Percentiles rank a stretch among this genome's conserved stretches.
Conservation (phyloP, 2,329 filamentous ascomycete species). For the Coniochaeta sp. region DNA sequence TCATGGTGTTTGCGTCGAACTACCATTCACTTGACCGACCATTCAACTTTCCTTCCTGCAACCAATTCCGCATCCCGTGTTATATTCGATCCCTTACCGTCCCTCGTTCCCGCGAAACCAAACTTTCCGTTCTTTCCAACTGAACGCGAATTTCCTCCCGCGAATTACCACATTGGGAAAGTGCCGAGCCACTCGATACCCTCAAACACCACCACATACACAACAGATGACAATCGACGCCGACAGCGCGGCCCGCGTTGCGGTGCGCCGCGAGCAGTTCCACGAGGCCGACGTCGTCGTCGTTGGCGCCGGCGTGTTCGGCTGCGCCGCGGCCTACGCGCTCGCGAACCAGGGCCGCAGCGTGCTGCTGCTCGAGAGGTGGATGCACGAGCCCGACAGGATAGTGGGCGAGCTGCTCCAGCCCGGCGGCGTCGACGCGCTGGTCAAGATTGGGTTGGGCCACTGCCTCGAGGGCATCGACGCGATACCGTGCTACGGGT, state of each 20-base stretch:
- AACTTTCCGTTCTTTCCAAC: not conserved
- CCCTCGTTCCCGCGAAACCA: not conserved
- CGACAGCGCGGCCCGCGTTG: slow-evolving; percentile 31
- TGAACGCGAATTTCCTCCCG: not conserved
- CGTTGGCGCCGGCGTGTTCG: slow-evolving; percentile 84
- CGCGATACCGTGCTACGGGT: slow-evolving; percentile 73
- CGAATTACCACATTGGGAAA: too few relatives aligned
- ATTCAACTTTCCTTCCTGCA: not conserved
- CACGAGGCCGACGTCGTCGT: slow-evolving; percentile 79
- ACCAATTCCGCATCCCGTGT: not conserved
- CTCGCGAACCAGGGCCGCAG: slow-evolving; percentile 85
- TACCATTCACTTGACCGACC: not conserved
- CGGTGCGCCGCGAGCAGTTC: slow-evolving; percentile 42
- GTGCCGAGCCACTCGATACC: too few relatives aligned
- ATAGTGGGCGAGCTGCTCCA: slow-evolving; percentile 95
- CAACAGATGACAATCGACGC: slow-evolving; percentile 23
- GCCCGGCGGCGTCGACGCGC: slow-evolving; percentile 77
- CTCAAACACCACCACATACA: slow-evolving; percentile 3
- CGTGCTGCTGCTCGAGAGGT: slow-evolving; percentile 83
- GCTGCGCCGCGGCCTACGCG: slow-evolving; percentile 77
- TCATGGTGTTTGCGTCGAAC: not conserved
- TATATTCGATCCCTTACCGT: not conserved
- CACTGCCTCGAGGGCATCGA: slow-evolving; percentile 88
- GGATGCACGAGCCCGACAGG: slow-evolving; percentile 84
- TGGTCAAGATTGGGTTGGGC: slow-evolving; percentile 71